Evolutionary conservation across 2,329 filamentous ascomycete species (phyloP).

Genomic region (Colletotrichum euphorbiae): DNA sequence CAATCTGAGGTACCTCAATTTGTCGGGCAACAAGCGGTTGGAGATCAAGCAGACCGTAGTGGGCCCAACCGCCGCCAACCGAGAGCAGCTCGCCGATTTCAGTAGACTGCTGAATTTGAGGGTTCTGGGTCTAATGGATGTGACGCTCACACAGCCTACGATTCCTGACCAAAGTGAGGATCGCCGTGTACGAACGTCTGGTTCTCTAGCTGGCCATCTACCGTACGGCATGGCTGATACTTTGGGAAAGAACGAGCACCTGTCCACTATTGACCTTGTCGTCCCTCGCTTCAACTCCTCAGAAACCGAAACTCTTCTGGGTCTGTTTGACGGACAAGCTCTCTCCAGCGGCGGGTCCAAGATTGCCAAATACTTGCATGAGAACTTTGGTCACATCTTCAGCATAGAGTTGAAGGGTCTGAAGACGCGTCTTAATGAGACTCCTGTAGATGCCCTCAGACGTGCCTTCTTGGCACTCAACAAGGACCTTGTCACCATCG

Average conservation of each 20-base stretch:
- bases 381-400: conserved; percentile 92
- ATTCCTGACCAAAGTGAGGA: conserved; percentile 97
- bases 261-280: conserved; percentile 95
- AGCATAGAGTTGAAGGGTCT: conserved; percentile 82
- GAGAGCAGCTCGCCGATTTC: conserved; percentile 87
- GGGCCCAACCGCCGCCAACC: conserved; percentile 65
- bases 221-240: conserved; percentile 98
- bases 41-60: conserved; percentile 83
- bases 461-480: conserved; percentile 90
- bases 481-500: conserved; percentile 90
- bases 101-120: conserved; percentile 84
- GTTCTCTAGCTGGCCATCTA: conserved; percentile 89
- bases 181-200: conserved; percentile 93
- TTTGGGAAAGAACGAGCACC: conserved; percentile 89
- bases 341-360: conserved; percentile 91
- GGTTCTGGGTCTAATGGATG: conserved; percentile 95
- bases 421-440: conserved; percentile 75
- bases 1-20: conserved; percentile 92
- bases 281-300: conserved; percentile 91
- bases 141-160: conserved; percentile 91
- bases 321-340: conserved; percentile 96
- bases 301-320: conserved; percentile 89
- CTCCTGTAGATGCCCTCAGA: conserved; percentile 83
- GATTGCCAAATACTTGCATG: conserved; percentile 95
- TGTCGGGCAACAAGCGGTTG: conserved; percentile 95